Conservation (phyloP, 2,329 filamentous ascomycete genomes). For the Botrytis medusae region DNA sequence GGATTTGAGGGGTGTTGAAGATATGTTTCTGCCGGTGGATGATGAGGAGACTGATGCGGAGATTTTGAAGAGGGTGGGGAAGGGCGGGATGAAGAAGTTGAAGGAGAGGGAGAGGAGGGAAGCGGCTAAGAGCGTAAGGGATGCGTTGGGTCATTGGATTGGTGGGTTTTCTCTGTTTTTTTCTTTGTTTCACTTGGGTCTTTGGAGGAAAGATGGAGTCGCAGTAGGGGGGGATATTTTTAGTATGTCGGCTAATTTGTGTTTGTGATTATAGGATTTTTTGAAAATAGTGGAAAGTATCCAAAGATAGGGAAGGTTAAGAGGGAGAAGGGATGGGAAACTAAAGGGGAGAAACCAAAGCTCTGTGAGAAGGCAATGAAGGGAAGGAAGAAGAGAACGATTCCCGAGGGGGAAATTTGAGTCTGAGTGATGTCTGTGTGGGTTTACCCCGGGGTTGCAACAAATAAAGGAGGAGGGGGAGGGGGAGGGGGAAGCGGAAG, state of each 20-base stretch:
- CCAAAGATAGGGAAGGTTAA: slow-evolving; percentile 74
- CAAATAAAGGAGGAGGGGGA: not conserved
- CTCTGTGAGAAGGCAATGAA: slow-evolving; percentile 72
- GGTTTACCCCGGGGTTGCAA: not conserved
- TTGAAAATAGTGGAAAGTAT: slow-evolving; percentile 77
- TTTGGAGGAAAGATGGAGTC: no score
- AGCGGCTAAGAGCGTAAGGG: slow-evolving; percentile 64
- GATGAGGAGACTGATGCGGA: slow-evolving; percentile 59
- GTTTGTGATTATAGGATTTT: slow-evolving; percentile 77
- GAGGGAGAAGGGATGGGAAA: slow-evolving; percentile 60
- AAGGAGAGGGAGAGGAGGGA: slow-evolving; percentile 62
- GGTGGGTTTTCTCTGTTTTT: not conserved
- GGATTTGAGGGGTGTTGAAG: slow-evolving; percentile 83
- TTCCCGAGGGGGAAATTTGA: slow-evolving; percentile 38
- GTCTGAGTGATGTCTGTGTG: not conserved
- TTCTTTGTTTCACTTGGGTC: not conserved
- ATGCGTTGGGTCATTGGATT: slow-evolving; percentile 71
- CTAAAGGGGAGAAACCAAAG: slow-evolving; percentile 48
- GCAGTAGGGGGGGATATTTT: slow-evolving; percentile 58
- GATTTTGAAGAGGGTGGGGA: slow-evolving; percentile 39
- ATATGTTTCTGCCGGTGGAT: slow-evolving; percentile 73
- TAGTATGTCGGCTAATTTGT: slow-evolving; percentile 65
- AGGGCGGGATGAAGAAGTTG: slow-evolving; percentile 52
- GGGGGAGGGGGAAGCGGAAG: not conserved
- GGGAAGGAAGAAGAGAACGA: slow-evolving; percentile 49